phyloP scores from a whole-genome alignment of 495 filamentous ascomycete genomes.

The Glarea lozoyensis region DNA sequence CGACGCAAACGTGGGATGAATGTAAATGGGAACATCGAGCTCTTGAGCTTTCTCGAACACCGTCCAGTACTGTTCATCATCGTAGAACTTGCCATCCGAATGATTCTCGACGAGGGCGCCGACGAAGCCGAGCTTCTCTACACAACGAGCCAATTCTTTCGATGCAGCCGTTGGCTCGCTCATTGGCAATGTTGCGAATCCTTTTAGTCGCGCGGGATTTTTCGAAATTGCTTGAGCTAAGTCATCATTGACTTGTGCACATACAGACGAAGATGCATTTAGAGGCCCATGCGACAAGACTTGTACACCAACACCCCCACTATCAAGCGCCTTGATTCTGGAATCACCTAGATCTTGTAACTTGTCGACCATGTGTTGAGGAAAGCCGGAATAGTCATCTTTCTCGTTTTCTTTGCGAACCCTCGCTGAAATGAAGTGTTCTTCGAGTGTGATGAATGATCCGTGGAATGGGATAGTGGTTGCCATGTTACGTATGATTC shows the following conservation, averaged over 20 bases:
- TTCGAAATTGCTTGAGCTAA: constrained; percentile 36
- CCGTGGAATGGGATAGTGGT: too few species aligned
- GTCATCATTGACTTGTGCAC: constrained; percentile 41
- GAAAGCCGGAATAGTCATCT: constrained; percentile 18
- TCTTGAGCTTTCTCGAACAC: constrained; percentile 41
- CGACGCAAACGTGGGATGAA: constrained; percentile 46
- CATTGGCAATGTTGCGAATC: constrained; percentile 47
- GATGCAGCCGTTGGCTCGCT: constrained; percentile 32
- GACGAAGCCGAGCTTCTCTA: constrained; percentile 38
- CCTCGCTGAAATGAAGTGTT: constrained; percentile 43
- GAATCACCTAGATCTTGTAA: constrained; percentile 24
- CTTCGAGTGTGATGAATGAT: constrained; percentile 49
- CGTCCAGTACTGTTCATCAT: constrained; percentile 29
- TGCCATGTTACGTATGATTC: too few species aligned
- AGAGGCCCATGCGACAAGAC: constrained; percentile 45
- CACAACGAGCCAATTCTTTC: constrained; percentile 39
- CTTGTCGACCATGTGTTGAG: constrained; percentile 25
- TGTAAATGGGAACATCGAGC: constrained; percentile 48
- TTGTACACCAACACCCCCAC: constrained; percentile 40
- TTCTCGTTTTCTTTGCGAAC: constrained; percentile 14
- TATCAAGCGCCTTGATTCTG: constrained; percentile 44
- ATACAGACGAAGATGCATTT: constrained; percentile 23
- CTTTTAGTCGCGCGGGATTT: constrained; percentile 41
- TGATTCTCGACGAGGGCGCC: constrained; percentile 51
- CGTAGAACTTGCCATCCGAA: constrained; percentile 28